Evolutionary conservation across 352 stramenopile species (phyloP), one percentile per base, ranked within the genome.

Genomic region (Globisporangium solare): DNA sequence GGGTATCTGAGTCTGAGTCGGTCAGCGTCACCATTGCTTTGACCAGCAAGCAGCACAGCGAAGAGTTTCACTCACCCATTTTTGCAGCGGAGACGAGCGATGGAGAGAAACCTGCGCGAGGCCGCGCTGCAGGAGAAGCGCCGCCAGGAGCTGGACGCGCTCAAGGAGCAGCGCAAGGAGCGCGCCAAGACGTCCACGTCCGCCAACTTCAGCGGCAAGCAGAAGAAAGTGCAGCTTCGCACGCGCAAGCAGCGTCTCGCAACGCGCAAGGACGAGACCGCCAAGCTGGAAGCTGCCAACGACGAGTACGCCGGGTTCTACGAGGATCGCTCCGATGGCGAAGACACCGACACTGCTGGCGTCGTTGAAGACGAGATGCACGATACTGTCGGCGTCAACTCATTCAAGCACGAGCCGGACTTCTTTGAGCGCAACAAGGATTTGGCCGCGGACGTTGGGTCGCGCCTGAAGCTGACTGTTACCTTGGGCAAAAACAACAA

Each of bases 201-300:
- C 46, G 68, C 70, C 52, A 87, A 73, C 43, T 94, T 94, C 54
- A 94, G 83, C 50, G 83, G 83, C 63, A 94, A 94, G 64, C 79
- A 94, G 66, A 94, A 94, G 66, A 94, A 90, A 60, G 70, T 85
- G 59, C 83, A 94, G 65, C 67, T 94, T 46, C 83, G 83, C 21
- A 81, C 80, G 13, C 83, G 80, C 59, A 94, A 94, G 69, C 79
- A 90, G 76, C 81, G 83, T 5, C 52, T 94, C 27, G 73, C 76
- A 31, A 74, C 67, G 27, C 83, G 83, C 48, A 78, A 73, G 56
- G 77, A 88, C 17, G 71, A 90, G 46, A 72, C 72, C 21, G 78
- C 71, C 11, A 63, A 71, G 27, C 52, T 78, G 51, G 59, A 73
- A 43, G 68, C 83, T 39, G 58, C 55, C 17, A 57, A 66, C 54